These are phyloP conservation scores for Silene coronaria DNA, from an alignment of 179 eudicot genomes.

Conservation along the genomic window DNA sequence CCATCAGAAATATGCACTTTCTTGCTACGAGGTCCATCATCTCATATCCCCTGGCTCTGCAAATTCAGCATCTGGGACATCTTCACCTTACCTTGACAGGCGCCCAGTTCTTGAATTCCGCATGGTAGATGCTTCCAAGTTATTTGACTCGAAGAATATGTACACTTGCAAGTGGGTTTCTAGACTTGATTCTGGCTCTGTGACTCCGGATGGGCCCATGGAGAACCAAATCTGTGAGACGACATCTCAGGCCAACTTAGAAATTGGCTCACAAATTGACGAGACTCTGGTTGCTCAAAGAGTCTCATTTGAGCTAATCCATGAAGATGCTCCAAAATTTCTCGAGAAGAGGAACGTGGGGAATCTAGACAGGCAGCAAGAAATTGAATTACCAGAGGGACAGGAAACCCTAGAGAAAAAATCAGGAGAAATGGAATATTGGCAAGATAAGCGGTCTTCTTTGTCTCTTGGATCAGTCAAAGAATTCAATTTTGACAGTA, in stretches of 20 bases:
- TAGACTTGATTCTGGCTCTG: constrained; percentile 61
- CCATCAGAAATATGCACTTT: constrained; percentile 32
- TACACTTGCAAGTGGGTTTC: constrained; percentile 40
- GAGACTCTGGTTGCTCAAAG: constrained; percentile 33
- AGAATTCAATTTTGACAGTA: constrained; percentile 42
- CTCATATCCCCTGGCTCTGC: constrained; percentile 50
- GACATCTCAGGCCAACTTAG: background rate
- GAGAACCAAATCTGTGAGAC: too few species aligned
- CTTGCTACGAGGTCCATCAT: constrained; percentile 45
- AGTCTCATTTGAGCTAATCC: constrained; percentile 36
- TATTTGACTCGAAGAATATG: constrained; percentile 39
- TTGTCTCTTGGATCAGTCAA: constrained; percentile 42
- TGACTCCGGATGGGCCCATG: constrained; percentile 54
- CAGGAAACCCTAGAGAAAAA: constrained; percentile 12
- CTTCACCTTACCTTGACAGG: constrained; percentile 39
- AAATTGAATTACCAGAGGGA: background rate
- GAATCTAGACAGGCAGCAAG: constrained; percentile 11
- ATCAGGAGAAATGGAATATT: constrained; percentile 20
- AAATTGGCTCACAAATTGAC: background rate
- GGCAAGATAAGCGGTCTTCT: constrained; percentile 37
- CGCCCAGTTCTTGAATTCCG: constrained; percentile 40
- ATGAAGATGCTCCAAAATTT: constrained; percentile 29
- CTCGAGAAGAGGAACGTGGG: constrained; percentile 20
- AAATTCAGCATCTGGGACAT: constrained; percentile 44
- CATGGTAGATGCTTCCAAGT: constrained; percentile 46